Percentiles rank a stretch among this genome's conserved stretches.
Conservation (phyloP, 2,329 filamentous ascomycete species). For the Neospermospora avenae region DNA sequence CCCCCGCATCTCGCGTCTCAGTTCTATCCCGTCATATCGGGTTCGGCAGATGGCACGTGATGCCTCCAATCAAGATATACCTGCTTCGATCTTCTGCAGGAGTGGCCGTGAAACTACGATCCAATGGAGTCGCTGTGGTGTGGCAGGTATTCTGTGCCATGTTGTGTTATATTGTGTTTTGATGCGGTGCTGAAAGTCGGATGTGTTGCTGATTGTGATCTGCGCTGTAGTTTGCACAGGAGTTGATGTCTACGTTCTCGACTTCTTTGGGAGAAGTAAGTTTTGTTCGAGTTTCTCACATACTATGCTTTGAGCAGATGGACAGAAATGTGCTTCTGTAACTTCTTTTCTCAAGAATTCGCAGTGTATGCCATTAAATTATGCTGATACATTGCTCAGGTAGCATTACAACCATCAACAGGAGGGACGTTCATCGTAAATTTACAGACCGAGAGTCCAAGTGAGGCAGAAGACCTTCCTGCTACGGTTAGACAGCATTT, state of each 20-base stretch:
- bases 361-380: not conserved
- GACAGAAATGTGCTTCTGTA: not conserved
- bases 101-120: not conserved
- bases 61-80: not conserved
- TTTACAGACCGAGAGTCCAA: constrained; percentile 43
- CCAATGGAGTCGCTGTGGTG: not conserved
- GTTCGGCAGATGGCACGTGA: constrained; percentile 10
- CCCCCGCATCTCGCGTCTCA: constrained; percentile 6
- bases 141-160: not conserved
- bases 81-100: not conserved
- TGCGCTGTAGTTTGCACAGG: constrained; percentile 75
- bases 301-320: not conserved
- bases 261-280: constrained; percentile 68
- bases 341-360: not conserved
- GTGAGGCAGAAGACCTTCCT: constrained; percentile 11
- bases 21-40: not conserved
- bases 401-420: constrained; percentile 79
- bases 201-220: not conserved
- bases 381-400: constrained; percentile 32
- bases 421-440: constrained; percentile 80
- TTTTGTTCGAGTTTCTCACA: not conserved
- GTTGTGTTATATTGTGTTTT: not conserved
- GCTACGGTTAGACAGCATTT: constrained; percentile 46
- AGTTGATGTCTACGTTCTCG: constrained; percentile 89
- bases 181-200: not conserved